Evolutionary conservation across 2,329 filamentous ascomycete genomes (phyloP).

Genomic region (Fusarium armeniacum): DNA sequence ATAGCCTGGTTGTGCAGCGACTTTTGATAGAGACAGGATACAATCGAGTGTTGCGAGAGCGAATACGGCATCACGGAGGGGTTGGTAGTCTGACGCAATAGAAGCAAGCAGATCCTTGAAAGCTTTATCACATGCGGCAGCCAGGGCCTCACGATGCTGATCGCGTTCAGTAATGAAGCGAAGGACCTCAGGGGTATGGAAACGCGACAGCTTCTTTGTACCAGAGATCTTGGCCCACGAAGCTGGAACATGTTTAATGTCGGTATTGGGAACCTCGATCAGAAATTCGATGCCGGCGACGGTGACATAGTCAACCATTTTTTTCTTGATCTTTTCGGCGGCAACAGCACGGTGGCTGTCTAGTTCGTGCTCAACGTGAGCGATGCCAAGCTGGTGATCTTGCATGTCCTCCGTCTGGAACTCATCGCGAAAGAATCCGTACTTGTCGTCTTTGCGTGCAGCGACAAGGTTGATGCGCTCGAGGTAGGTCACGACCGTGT

Average conservation of each 20-base stretch:
- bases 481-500: slow-evolving; percentile 80
- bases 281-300: slow-evolving; percentile 94
- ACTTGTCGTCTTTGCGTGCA: slow-evolving; percentile 90
- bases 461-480: slow-evolving; percentile 88
- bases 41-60: slow-evolving; percentile 91
- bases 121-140: slow-evolving; percentile 89
- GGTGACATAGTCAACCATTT: slow-evolving; percentile 80
- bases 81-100: slow-evolving; percentile 87
- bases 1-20: slow-evolving; percentile 90
- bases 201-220: slow-evolving; percentile 91
- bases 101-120: slow-evolving; percentile 79
- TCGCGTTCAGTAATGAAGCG: slow-evolving; percentile 87
- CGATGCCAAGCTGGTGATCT: slow-evolving; percentile 90
- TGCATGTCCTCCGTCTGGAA: slow-evolving; percentile 91
- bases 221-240: slow-evolving; percentile 96
- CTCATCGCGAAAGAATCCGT: slow-evolving; percentile 89
- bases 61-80: slow-evolving; percentile 88
- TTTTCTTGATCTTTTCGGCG: slow-evolving; percentile 79
- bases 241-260: slow-evolving; percentile 89
- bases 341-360: slow-evolving; percentile 80
- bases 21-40: slow-evolving; percentile 84
- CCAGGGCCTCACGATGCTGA: slow-evolving; percentile 93
- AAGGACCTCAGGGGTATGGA: slow-evolving; percentile 93
- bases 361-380: slow-evolving; percentile 90
- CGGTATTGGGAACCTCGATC: slow-evolving; percentile 87